A percentile compares a stretch with the other conserved stretches of the same genome.
These are phyloP conservation scores for Beauveria varroae DNA, from an alignment of 2,329 filamentous ascomycete species.

Conservation along the genomic window DNA sequence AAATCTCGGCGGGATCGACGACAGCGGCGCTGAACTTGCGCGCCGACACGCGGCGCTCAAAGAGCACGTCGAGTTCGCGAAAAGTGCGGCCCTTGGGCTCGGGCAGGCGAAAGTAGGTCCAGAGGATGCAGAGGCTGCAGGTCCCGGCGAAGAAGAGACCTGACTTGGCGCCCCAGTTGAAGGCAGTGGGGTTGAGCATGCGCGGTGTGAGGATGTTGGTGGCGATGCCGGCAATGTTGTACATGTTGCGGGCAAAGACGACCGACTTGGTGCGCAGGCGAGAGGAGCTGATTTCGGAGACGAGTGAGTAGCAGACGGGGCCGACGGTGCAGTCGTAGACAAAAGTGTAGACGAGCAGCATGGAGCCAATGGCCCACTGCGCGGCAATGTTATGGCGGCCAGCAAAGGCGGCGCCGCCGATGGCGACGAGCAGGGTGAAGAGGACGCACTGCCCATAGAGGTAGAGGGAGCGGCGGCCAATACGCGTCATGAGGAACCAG, in stretches of 20 bases:
- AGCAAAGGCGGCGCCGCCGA: constrained; percentile 32
- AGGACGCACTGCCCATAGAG: constrained; percentile 29
- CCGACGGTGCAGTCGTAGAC: constrained; percentile 33
- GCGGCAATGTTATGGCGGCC: constrained; percentile 24
- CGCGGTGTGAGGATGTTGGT: constrained; percentile 38
- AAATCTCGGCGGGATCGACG: constrained; percentile 15
- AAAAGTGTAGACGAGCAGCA: constrained; percentile 36
- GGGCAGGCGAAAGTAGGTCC: constrained; percentile 45
- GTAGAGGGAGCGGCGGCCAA: constrained; percentile 32
- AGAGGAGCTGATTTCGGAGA: constrained; percentile 44
- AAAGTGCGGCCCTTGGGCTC: constrained; percentile 48
- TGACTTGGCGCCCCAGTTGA: constrained; percentile 40
- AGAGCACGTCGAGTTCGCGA: constrained; percentile 49
- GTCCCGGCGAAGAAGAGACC: constrained; percentile 40
- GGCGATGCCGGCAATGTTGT: constrained; percentile 41
- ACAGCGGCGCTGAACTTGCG: constrained; percentile 30
- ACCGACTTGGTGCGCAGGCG: constrained; percentile 40
- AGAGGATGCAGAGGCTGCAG: constrained; percentile 37
- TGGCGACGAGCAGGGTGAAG: constrained; percentile 26
- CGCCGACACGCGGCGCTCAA: constrained; percentile 36
- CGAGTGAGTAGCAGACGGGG: constrained; percentile 74
- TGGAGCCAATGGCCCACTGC: constrained; percentile 30
- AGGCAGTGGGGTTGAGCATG: constrained; percentile 39
- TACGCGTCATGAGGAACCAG: constrained; percentile 29
- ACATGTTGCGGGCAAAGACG: constrained; percentile 37